Evolutionary conservation across 2,329 filamentous ascomycete genomes (phyloP).

Genomic region (Penicillium sclerotiorum): DNA sequence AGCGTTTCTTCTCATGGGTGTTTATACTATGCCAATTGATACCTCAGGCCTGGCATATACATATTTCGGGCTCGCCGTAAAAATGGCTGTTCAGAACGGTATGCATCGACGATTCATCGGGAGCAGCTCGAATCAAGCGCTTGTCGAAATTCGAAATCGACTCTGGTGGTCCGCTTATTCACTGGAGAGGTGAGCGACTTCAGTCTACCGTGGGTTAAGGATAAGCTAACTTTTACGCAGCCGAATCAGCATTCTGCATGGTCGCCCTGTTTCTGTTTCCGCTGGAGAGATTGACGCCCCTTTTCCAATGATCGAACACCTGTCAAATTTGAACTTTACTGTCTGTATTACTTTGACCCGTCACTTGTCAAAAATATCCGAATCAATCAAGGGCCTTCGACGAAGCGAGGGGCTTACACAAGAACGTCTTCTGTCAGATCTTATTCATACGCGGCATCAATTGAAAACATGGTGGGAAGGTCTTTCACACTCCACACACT

Average conservation of each 20-base stretch:
- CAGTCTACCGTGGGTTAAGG: neutral
- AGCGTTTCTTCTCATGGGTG: slow-evolving; percentile 42
- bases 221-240: neutral
- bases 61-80: slow-evolving; percentile 55
- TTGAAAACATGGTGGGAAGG: slow-evolving; percentile 35
- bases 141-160: slow-evolving; percentile 54
- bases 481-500: slow-evolving; percentile 30
- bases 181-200: slow-evolving; percentile 48
- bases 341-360: too few species aligned
- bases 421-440: neutral
- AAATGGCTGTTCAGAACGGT: slow-evolving; percentile 59
- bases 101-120: slow-evolving; percentile 55
- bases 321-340: too few species aligned
- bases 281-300: too few species aligned
- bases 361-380: too few species aligned
- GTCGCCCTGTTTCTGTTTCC: too few species aligned
- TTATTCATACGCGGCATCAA: slow-evolving; percentile 1
- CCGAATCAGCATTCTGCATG: too few species aligned
- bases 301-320: too few species aligned
- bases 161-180: slow-evolving; percentile 59
- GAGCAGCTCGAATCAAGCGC: slow-evolving; percentile 44
- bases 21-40: slow-evolving; percentile 51
- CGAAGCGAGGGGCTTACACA: neutral
- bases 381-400: neutral
- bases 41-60: slow-evolving; percentile 53